These are phyloP conservation scores for Meyerozyma elateridarum DNA, from an alignment of 1,139 yeast species.

Conservation along the genomic window DNA sequence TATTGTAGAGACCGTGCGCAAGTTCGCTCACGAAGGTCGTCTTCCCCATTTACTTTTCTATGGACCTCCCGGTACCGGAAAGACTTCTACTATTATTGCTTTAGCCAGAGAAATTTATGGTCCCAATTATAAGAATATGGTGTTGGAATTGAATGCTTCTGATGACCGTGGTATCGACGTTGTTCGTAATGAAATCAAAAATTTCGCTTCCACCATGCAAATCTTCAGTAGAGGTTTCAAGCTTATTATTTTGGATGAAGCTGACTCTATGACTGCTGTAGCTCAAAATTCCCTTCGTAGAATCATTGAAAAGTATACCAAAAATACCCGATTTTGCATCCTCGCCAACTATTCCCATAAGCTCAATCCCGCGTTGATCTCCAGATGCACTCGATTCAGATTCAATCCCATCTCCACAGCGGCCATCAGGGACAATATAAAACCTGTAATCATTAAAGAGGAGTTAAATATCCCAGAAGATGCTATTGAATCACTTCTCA, in stretches of 20 bases:
- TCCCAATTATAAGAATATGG: slow-evolving; percentile 77
- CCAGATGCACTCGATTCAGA: slow-evolving; percentile 92
- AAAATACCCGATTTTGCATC: slow-evolving; percentile 92
- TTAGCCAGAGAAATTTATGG: slow-evolving; percentile 92
- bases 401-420: slow-evolving; percentile 73
- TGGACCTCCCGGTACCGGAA: slow-evolving; percentile 99
- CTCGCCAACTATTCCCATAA: slow-evolving; percentile 96
- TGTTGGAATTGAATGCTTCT: slow-evolving; percentile 81
- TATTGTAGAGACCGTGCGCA: slow-evolving; percentile 74
- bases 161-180: slow-evolving; percentile 88
- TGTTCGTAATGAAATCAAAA: slow-evolving; percentile 78
- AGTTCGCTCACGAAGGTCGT: slow-evolving; percentile 76
- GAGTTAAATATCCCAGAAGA: slow-evolving; percentile 49
- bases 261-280: slow-evolving; percentile 97
- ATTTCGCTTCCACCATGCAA: slow-evolving; percentile 86
- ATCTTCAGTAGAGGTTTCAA: slow-evolving; percentile 81
- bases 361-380: slow-evolving; percentile 86
- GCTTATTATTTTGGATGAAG: slow-evolving; percentile 90
- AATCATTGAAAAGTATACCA: slow-evolving; percentile 88
- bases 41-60: slow-evolving; percentile 88
- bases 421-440: slow-evolving; percentile 65
- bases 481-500: slow-evolving; percentile 65
- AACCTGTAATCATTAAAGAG: slow-evolving; percentile 67
- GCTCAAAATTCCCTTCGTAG: slow-evolving; percentile 95
- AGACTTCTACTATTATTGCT: slow-evolving; percentile 90